phyloP scores from a whole-genome alignment of 164 flowering plant species.

The Stephania japonica region DNA sequence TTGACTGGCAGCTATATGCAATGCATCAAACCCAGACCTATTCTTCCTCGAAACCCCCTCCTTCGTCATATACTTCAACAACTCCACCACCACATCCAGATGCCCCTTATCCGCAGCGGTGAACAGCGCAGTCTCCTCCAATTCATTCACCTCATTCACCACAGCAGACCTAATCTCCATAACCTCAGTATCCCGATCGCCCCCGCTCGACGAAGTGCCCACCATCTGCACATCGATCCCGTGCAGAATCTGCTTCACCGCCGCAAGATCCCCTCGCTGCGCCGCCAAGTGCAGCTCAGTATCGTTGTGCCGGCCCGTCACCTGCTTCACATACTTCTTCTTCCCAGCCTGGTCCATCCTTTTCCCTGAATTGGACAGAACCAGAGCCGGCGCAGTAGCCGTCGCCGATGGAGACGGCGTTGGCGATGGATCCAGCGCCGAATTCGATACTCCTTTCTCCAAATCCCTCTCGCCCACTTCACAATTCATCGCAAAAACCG shows the following conservation, averaged over 20 bases:
- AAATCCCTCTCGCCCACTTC: conserved; percentile 33
- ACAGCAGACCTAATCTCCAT: conserved; percentile 45
- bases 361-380: conserved; percentile 64
- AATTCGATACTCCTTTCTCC: conserved; percentile 30
- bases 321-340: conserved; percentile 87
- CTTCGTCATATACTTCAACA: conserved; percentile 36
- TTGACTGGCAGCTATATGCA: conserved; percentile 64
- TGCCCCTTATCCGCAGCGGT: conserved; percentile 44
- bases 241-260: conserved; percentile 51
- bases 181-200: conserved; percentile 73
- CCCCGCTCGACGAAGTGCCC: conserved; percentile 39
- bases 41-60: conserved; percentile 48
- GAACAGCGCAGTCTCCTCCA: conserved; percentile 46
- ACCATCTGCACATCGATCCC: conserved; percentile 67
- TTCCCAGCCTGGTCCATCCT: conserved; percentile 58
- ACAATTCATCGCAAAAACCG: neutral
- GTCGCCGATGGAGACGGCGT: conserved; percentile 31
- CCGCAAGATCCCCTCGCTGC: conserved; percentile 54
- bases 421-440: conserved; percentile 13
- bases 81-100: conserved; percentile 37
- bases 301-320: conserved; percentile 77
- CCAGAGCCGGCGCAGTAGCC: conserved; percentile 53
- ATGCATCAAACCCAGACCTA: conserved; percentile 49
- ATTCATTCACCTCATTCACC: conserved; percentile 50
- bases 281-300: conserved; percentile 84